Evolutionary conservation across 2,329 filamentous ascomycete genomes (phyloP).

Genomic region (Leptographium wingfieldii): DNA sequence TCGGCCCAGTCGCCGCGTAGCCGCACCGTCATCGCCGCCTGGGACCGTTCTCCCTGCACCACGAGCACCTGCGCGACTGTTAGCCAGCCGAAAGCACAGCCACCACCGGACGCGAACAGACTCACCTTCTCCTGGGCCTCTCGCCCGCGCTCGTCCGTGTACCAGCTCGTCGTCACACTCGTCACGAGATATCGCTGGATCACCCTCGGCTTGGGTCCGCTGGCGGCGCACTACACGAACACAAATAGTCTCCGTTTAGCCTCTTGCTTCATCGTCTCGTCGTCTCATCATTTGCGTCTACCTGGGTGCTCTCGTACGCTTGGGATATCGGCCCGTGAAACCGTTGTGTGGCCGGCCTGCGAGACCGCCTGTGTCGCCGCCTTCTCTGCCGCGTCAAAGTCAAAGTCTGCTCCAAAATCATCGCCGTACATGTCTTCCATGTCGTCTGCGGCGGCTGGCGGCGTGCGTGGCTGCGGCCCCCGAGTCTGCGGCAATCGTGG

Average conservation of each 20-base stretch:
- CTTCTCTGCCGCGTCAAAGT: slow-evolving; percentile 65
- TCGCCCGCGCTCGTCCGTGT: slow-evolving; percentile 48
- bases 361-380: slow-evolving; percentile 55
- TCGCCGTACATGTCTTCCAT: slow-evolving; percentile 46
- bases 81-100: background rate
- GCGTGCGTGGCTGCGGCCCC: slow-evolving; percentile 2
- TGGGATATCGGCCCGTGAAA: slow-evolving; percentile 16
- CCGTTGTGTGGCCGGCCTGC: background rate
- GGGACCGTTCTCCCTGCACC: slow-evolving; percentile 67
- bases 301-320: slow-evolving; percentile 37
- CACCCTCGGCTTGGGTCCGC: slow-evolving; percentile 50
- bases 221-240: slow-evolving; percentile 34
- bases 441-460: slow-evolving; percentile 10
- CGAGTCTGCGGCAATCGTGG: slow-evolving; percentile 2
- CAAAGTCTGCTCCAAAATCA: slow-evolving; percentile 60
- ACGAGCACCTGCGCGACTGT: slow-evolving; percentile 49
- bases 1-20: slow-evolving; percentile 81
- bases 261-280: slow-evolving; percentile 7
- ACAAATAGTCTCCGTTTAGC: slow-evolving; percentile 46
- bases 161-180: slow-evolving; percentile 57
- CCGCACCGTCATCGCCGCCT: slow-evolving; percentile 53
- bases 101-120: no score
- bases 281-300: background rate
- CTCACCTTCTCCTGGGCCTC: slow-evolving; percentile 56
- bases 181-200: slow-evolving; percentile 83